A percentile compares a stretch with the other conserved stretches of the same genome.
These are phyloP conservation scores for Jamesozyma spencerorum DNA, from an alignment of 805 yeast species.

Conservation along the genomic window DNA sequence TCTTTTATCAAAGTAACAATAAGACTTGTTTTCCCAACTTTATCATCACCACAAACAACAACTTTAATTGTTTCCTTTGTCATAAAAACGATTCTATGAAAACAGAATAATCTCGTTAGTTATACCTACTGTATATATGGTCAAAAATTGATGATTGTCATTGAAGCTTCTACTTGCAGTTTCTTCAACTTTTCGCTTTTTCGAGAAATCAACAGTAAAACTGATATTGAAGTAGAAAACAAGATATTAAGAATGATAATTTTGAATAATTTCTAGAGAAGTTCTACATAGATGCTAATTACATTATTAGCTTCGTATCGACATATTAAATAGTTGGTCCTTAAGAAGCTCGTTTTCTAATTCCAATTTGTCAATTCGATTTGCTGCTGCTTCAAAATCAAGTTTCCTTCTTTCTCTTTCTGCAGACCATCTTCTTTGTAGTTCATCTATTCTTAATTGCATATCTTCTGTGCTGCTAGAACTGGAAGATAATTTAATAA, in stretches of 20 bases:
- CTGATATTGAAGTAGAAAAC: too few species aligned
- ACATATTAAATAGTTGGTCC: constrained; percentile 14
- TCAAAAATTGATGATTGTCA: too few species aligned
- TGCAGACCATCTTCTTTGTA: constrained; percentile 56
- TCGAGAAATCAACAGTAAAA: too few species aligned
- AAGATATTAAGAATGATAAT: too few species aligned
- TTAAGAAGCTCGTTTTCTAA: constrained; percentile 40
- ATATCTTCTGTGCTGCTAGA: constrained; percentile 20
- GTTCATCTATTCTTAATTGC: constrained; percentile 47
- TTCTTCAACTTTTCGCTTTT: too few species aligned
- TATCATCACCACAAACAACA: constrained; percentile 91
- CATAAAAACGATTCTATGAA: constrained; percentile 16
- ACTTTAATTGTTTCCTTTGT: constrained; percentile 55
- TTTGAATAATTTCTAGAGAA: too few species aligned
- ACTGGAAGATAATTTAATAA: neutral
- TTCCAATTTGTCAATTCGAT: constrained; percentile 45
- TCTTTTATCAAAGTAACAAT: constrained; percentile 78
- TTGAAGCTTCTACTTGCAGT: too few species aligned
- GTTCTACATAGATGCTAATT: too few species aligned
- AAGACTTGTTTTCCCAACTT: constrained; percentile 76
- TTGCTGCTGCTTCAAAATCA: constrained; percentile 48
- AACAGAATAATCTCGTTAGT: too few species aligned
- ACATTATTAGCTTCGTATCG: constrained; percentile 1
- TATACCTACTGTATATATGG: too few species aligned
- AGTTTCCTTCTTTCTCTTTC: constrained; percentile 62